Evolutionary conservation across 1,139 yeast species (phyloP).

Genomic region (Pichia sp.): DNA sequence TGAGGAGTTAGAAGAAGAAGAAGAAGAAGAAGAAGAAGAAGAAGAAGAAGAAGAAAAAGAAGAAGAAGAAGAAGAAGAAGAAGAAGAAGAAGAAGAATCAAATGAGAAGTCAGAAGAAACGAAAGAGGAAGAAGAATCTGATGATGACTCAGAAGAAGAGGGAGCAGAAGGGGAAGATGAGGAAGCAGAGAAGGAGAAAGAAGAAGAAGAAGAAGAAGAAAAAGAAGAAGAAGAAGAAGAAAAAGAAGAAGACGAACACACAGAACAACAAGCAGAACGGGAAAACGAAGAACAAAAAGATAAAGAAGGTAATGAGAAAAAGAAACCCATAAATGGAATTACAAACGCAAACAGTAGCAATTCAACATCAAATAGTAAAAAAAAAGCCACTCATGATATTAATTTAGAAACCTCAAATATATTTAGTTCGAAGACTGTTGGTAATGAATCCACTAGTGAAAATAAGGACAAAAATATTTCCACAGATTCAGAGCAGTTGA

Average conservation of each 20-base stretch:
- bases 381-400: not conserved
- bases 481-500: not conserved
- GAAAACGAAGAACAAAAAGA: no score
- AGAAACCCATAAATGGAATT: no score
- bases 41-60: slow-evolving; percentile 1
- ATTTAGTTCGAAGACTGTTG: not conserved
- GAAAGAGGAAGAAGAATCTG: not conserved
- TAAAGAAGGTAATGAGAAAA: not conserved
- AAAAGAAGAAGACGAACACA: not conserved
- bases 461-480: not conserved
- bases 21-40: not conserved
- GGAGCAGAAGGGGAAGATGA: no score
- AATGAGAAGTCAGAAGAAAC: no score
- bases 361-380: not conserved
- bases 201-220: not conserved
- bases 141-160: not conserved
- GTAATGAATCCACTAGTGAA: not conserved
- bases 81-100: no score
- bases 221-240: slow-evolving; percentile 1
- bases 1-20: not conserved
- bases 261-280: no score
- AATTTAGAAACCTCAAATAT: not conserved
- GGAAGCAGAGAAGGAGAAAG: not conserved
- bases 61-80: not conserved
- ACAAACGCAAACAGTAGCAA: no score